Conservation (phyloP, 2,329 filamentous ascomycete genomes). For the Sporothrix euskadiensis region DNA sequence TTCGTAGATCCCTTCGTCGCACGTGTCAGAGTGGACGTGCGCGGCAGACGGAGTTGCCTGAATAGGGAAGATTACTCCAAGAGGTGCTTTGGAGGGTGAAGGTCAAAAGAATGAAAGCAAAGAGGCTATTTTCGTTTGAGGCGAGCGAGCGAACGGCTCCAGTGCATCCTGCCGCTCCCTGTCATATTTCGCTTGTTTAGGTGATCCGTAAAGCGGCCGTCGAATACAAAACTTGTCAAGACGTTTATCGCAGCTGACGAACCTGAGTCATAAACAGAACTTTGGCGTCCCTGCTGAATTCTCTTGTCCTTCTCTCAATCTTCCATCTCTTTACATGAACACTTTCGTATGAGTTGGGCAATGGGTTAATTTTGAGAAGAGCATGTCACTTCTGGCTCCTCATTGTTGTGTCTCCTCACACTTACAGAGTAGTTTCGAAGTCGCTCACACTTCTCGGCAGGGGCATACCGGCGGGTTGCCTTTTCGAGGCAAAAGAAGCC, state of each 20-base stretch:
- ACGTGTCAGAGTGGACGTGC: neutral
- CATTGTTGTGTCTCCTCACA: neutral
- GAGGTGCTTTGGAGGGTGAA: neutral
- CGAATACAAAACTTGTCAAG: too few relatives aligned
- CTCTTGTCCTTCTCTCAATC: neutral
- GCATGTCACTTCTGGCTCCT: too few relatives aligned
- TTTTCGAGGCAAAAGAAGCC: neutral
- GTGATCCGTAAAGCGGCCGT: neutral
- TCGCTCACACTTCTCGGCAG: neutral
- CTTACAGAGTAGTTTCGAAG: neutral
- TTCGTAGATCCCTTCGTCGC: neutral
- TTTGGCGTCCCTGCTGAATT: neutral
- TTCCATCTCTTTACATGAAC: neutral
- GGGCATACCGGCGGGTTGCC: neutral
- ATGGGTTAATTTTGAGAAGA: neutral
- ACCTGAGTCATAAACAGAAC: neutral
- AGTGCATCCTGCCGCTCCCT: neutral
- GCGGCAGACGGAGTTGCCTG: slow-evolving; percentile 5
- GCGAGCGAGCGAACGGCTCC: neutral
- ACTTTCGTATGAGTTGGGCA: neutral
- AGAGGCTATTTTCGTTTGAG: neutral
- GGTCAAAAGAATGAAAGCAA: neutral
- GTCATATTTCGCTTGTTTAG: neutral
- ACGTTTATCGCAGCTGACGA: neutral
- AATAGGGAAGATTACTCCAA: neutral